Base-by-base conservation (phyloP, 2,329 filamentous ascomycete species). In the Zymoseptoria ardabiliae region DNA sequence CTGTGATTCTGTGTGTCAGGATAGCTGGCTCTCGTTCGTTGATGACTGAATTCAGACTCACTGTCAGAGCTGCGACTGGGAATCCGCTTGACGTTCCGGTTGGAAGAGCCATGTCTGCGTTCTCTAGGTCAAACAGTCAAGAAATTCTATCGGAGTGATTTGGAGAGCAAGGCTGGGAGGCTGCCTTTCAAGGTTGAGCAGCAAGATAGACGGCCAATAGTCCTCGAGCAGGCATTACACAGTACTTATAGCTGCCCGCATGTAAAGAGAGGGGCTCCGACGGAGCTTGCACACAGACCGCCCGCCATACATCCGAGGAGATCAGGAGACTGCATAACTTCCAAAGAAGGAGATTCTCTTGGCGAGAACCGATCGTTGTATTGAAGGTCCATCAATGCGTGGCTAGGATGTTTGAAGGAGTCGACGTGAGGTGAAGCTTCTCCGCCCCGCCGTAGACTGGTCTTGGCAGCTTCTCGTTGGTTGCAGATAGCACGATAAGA, bases 1-100 rank as follows among this genome's bases (percentile, higher is more conserved):
- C 87, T 90, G 62, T 51, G 22, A 20, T 17, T 11, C 28, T 23
- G 35, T 13, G 35, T n/a, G 21, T 61, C 41, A 61, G 58, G 21
- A 25, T 35, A 20, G 35, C 25, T 20, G 17, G 20, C 8, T 23
- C 41, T 35, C 41, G n/a, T 54, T 13, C 21, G 10, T 41, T 28
- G 23, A 21, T 20, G 25, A 19, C 22, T 28, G 13, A 28, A n/a
- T 17, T 21, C 45, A 23, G 21, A 23, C 58, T 19, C 62, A 66
- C 64, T 22, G 63, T 65, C 25, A 66, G 53, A 55, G 64, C 60
- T 11, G 63, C 62, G 57, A 66, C 65, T 28, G 65, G 65, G 21
- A 59, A 58, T 10, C 65, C 65, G 56, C 57, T 62, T 9, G 65
- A 65, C 41, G 65, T 66, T 49, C 61, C 63, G 60, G 35, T 45